phyloP scores from a whole-genome alignment of 2,329 filamentous ascomycete species.

The Penicillium psychrosexuale region DNA sequence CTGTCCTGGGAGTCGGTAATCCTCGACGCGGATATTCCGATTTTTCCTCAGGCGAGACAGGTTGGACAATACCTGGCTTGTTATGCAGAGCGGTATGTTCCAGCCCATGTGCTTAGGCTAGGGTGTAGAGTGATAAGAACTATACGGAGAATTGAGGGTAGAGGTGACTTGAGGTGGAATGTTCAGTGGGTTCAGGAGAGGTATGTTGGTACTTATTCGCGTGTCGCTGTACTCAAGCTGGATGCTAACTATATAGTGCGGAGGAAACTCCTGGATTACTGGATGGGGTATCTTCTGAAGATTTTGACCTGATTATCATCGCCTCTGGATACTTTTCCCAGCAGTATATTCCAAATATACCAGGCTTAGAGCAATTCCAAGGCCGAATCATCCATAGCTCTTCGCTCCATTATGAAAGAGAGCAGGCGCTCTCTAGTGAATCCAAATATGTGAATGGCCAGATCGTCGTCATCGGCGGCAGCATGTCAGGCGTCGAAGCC shows the following conservation, averaged over 20 bases:
- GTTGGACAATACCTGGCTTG: conserved; percentile 68
- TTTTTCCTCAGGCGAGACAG: conserved; percentile 74
- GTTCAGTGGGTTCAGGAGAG: conserved; percentile 34
- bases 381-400: conserved; percentile 67
- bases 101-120: conserved; percentile 47
- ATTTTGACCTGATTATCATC: conserved; percentile 69
- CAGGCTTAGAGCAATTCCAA: conserved; percentile 27
- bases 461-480: conserved; percentile 72
- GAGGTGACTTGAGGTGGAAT: conserved; percentile 35
- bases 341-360: conserved; percentile 52
- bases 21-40: conserved; percentile 46
- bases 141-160: conserved; percentile 15
- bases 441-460: conserved; percentile 46
- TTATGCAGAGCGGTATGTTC: conserved; percentile 61
- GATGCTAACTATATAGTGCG: neutral
- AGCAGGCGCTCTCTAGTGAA: conserved; percentile 14
- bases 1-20: conserved; percentile 62
- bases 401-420: conserved; percentile 55
- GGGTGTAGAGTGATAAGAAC: conserved; percentile 43
- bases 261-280: neutral
- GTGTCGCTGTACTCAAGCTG: neutral
- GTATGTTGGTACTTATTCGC: conserved; percentile 9
- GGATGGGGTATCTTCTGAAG: conserved; percentile 19
- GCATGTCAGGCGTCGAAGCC: conserved; percentile 79
- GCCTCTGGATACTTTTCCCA: conserved; percentile 74